Evolutionary conservation across 495 filamentous ascomycete genomes (phyloP), one percentile per base, ranked within the genome.

Genomic region (Bryoglossum gracile): DNA sequence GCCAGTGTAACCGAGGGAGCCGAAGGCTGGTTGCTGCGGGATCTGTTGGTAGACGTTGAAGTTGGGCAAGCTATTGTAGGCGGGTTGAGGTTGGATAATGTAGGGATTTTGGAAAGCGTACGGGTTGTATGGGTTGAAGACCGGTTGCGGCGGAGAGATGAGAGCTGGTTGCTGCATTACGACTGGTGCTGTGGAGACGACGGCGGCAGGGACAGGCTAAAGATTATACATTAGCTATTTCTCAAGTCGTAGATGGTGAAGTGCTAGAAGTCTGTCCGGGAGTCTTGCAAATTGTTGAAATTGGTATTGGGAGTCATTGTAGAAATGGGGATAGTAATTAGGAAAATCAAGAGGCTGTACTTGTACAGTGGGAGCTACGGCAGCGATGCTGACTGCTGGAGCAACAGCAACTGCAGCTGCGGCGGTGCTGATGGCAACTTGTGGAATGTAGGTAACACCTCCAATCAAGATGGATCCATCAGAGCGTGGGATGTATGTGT

Each of bases 401-500:
- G 43, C 28, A 22, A 44, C 33, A 3, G 32, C 8, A n/a, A 46
- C 41, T 6, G 30, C 42, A 5, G 46, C 26, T 0, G 44, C 39
- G 22, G 37, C 16, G 9, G 10, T 22, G 19, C 5, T n/a, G 2
- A 18, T 16, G 26, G 39, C 14, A 14, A 32, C 23, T 28, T 32
- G 36, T 17, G 48, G 13, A 16, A 48, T 10, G 24, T 55, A 59
- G 16, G 43, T 28, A 23, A 53, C 23, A 23, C 52, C 52, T 10
- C 45, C 45, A n/a, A 59, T 38, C 11, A 55, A 8, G n/a, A 52
- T 28, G 6, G 41, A 26, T 24, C 51, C 48, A 53, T 77, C 73
- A 14, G 57, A 54, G 4, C 71, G 67, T 16, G 72, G 72, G 18
- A 68, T 63, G 41, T 73, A 76, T 16, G 58, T 65, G 38, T 76